Evolutionary conservation across 192 early-diverging fungal genomes (phyloP).

Genomic region (Coemansia sp.): DNA sequence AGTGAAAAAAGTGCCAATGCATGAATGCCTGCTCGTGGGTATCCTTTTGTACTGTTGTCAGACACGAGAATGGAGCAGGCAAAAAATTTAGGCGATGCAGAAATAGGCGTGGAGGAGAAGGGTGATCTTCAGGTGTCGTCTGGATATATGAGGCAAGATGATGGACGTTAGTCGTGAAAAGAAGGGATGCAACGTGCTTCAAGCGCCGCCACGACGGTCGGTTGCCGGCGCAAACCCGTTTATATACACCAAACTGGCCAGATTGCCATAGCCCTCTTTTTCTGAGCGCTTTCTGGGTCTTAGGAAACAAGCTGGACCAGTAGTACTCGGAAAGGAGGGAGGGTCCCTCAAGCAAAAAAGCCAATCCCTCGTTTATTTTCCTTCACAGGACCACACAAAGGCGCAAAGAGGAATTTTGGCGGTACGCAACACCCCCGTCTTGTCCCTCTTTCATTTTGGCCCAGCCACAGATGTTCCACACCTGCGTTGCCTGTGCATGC

Average conservation of each 20-base stretch:
- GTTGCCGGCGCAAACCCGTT: not conserved
- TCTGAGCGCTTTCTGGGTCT: constrained; percentile 1
- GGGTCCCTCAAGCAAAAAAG: not conserved
- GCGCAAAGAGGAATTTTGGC: not conserved
- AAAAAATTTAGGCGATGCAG: not conserved
- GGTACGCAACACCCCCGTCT: not conserved
- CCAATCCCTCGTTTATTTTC: not conserved
- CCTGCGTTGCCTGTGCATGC: too few relatives aligned
- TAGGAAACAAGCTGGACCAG: too few relatives aligned
- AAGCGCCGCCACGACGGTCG: not conserved
- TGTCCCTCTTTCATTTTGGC: not conserved
- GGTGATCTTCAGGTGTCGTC: not conserved
- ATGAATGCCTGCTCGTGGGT: not conserved
- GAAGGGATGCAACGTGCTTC: not conserved
- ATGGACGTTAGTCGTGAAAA: not conserved
- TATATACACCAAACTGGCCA: constrained; percentile 2
- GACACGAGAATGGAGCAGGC: not conserved
- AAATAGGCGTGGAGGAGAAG: not conserved
- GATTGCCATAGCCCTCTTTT: constrained; percentile 5
- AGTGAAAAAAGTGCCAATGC: not conserved
- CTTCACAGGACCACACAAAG: not conserved
- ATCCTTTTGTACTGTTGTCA: constrained; percentile 3
- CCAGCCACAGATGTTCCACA: not conserved
- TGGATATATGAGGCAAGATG: not conserved
- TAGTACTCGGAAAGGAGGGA: not conserved